Base-by-base conservation (phyloP, 2,329 filamentous ascomycete species). In the Epicoccum sorghinum region DNA sequence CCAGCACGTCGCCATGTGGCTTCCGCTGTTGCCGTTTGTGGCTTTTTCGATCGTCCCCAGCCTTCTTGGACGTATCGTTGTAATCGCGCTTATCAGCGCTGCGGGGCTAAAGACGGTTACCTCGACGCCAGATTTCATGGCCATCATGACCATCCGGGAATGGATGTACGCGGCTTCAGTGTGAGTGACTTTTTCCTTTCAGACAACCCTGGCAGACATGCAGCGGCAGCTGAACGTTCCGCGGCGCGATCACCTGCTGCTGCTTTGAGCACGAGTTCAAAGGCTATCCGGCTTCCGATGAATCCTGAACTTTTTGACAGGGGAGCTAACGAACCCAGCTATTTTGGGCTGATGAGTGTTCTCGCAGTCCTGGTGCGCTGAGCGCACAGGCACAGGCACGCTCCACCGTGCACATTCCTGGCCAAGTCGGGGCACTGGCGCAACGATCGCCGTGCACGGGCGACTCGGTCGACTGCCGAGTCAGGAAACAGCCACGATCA, bases 11-110 rank as follows among this genome's bases (percentile, higher is more conserved):
- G 64, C 61, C 27, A 61, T 73, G 10, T 74, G 69, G 58, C 64
- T 78, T 6, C 74, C 75, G 7, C 56, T 78, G 39, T 64, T 72
- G 5, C 66, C 77, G 46, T 71, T 79, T 13, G 62, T 79, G 40
- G 69, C 74, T 12, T 79, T 77, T 59, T 68, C 74, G 13, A 66
- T 78, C n/a, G 73, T 79, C 13, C 75, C 77, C 12, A 75, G 72
- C 7, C 48, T 79, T 18, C 62, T 75, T 1, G 77, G 75, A 24
- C 64, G 78, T 24, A 56, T 79, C 32, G 63, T 77, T 35, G 71
- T 78, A 23, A 71, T 77, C 24, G 59, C 65, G 25, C 54, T 77
- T 47, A 75, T 78, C 43, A 72, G 72, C 4, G 68, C 64, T 4
- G 74, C 65, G 24, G 72, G 69, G 36, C 69, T 73, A 45, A 62